phyloP scores from a whole-genome alignment of 2,329 filamentous ascomycete genomes.

The Aspergillus sp. region DNA sequence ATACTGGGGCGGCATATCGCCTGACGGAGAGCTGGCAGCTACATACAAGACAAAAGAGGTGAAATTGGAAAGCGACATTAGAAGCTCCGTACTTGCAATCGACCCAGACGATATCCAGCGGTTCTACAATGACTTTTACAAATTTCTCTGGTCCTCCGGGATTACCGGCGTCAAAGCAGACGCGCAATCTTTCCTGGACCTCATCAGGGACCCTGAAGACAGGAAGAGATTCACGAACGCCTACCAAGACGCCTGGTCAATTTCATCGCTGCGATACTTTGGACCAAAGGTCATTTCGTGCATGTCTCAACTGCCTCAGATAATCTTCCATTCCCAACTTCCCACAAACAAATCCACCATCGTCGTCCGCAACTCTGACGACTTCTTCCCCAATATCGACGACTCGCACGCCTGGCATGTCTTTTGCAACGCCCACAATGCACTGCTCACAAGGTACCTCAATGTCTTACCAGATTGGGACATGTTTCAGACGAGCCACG shows the following conservation, averaged over 20 bases:
- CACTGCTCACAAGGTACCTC: constrained; percentile 78
- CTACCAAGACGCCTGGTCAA: constrained; percentile 86
- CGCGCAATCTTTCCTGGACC: constrained; percentile 86
- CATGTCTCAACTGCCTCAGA: constrained; percentile 89
- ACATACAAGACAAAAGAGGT: constrained; percentile 75
- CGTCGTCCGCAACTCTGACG: constrained; percentile 79
- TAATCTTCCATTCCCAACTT: constrained; percentile 83
- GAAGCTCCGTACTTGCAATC: constrained; percentile 70
- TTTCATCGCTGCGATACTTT: constrained; percentile 78
- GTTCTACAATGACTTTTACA: constrained; percentile 92
- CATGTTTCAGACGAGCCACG: constrained; percentile 71
- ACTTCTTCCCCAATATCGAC: constrained; percentile 86
- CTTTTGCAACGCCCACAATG: constrained; percentile 91
- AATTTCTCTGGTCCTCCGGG: constrained; percentile 73
- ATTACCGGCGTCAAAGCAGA: constrained; percentile 92
- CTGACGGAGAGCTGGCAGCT: constrained; percentile 72
- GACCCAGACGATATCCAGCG: constrained; percentile 72
- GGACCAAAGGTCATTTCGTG: constrained; percentile 80
- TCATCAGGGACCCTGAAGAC: constrained; percentile 68
- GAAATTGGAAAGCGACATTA: constrained; percentile 58
- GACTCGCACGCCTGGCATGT: constrained; percentile 92
- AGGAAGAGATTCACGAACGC: constrained; percentile 72
- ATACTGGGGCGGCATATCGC: constrained; percentile 90
- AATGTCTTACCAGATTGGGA: constrained; percentile 87
- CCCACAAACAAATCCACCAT: constrained; percentile 75